These are phyloP conservation scores for Beta vulgaris DNA, from an alignment of 148 eudicot genomes.

Conservation along the genomic window DNA sequence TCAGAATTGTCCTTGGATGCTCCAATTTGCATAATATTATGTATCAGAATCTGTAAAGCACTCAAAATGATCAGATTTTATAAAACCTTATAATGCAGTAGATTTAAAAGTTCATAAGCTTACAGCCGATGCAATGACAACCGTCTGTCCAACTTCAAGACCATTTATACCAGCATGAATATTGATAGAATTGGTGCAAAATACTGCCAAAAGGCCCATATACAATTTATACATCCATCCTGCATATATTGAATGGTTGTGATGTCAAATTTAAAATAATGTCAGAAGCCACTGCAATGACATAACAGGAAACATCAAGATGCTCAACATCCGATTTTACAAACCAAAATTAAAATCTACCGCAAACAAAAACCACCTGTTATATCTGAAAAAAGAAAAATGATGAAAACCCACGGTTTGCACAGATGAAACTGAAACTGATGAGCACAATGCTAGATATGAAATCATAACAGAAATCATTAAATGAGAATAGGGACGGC, in stretches of 20 bases:
- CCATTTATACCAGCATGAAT: conserved; percentile 99
- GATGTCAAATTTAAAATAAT: not conserved
- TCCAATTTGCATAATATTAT: conserved; percentile 94
- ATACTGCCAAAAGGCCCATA: conserved; percentile 91
- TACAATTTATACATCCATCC: conserved; percentile 89
- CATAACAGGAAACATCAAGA: not conserved
- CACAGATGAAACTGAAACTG: not conserved
- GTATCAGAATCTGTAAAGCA: conserved; percentile 71
- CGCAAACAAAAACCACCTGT: not conserved
- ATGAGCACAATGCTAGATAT: not conserved
- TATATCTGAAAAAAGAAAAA: not conserved
- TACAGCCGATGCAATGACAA: conserved; percentile 87
- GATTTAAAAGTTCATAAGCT: conserved; percentile 31
- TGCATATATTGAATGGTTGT: conserved; percentile 24
- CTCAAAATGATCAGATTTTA: conserved; percentile 20
- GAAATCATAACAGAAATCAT: conserved; percentile 1
- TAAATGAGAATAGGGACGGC: not conserved
- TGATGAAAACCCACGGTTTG: not conserved
- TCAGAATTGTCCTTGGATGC: conserved; percentile 59
- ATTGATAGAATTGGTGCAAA: conserved; percentile 94
- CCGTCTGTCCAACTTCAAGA: conserved; percentile 99
- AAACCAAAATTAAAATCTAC: not conserved
- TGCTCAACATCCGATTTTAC: not conserved
- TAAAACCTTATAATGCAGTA: not conserved
- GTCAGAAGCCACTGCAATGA: conserved; percentile 11